phyloP scores from a whole-genome alignment of 1,284 basidiomycete species.

The Fomitopsis palustris region DNA sequence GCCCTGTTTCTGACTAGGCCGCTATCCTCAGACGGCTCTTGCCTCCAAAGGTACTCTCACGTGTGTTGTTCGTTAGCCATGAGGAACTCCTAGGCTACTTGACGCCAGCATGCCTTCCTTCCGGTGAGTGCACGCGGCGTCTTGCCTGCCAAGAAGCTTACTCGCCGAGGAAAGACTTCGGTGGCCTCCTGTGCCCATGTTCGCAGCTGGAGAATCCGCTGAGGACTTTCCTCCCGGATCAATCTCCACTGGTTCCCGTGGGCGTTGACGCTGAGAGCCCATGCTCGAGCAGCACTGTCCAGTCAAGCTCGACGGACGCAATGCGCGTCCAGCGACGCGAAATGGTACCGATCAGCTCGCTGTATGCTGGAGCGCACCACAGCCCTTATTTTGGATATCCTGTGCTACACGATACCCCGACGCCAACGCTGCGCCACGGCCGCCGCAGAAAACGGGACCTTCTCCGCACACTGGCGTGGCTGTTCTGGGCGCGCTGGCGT shows the following conservation, averaged over 20 bases:
- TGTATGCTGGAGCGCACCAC: conserved; percentile 46
- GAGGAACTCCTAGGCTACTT: conserved; percentile 61
- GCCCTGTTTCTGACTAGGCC: conserved; percentile 3
- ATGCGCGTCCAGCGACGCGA: background rate
- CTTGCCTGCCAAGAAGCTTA: background rate
- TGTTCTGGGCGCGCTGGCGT: conserved; percentile 68
- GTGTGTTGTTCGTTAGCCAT: conserved; percentile 70
- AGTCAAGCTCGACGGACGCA: background rate
- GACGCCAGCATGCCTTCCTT: conserved; percentile 48
- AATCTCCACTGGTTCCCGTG: background rate
- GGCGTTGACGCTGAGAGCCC: background rate
- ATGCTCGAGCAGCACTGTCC: background rate
- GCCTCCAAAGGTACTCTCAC: conserved; percentile 63
- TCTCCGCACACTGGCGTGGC: conserved; percentile 53
- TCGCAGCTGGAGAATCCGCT: conserved; percentile 46
- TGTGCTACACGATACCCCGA: conserved; percentile 27
- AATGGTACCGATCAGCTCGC: conserved; percentile 4
- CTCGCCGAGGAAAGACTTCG: conserved; percentile 49
- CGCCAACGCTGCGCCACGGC: conserved; percentile 48
- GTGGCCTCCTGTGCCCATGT: conserved; percentile 49
- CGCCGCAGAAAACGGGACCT: conserved; percentile 72
- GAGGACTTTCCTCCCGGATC: conserved; percentile 15
- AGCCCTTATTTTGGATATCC: conserved; percentile 91
- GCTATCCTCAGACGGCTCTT: conserved; percentile 52
- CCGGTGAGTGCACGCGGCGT: conserved; percentile 39